These are phyloP conservation scores for Sphaerobolus stellatus DNA, from an alignment of 1,284 basidiomycete species.

Conservation along the genomic window DNA sequence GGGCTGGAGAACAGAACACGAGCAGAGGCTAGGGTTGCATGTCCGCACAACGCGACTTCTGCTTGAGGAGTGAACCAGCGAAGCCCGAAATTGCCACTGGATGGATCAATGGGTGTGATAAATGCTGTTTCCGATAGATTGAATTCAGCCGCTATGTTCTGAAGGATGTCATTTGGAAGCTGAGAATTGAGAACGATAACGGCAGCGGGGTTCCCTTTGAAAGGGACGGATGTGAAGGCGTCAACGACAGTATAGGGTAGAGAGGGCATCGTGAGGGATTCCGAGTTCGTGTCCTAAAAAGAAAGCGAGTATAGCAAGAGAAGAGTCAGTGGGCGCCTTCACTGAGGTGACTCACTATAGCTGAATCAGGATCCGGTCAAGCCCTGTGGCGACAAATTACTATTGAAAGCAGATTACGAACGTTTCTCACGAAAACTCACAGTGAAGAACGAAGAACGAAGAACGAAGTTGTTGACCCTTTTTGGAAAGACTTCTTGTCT, in stretches of 20 bases:
- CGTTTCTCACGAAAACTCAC: too few relatives aligned
- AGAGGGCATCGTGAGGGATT: slow-evolving; percentile 1
- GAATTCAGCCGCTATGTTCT: slow-evolving; percentile 18
- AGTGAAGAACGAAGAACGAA: too few relatives aligned
- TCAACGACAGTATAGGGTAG: slow-evolving; percentile 11
- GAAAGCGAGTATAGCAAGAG: too few relatives aligned
- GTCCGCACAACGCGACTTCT: slow-evolving; percentile 21
- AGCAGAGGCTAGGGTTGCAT: slow-evolving; percentile 21
- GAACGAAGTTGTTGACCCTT: too few relatives aligned
- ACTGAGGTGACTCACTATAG: too few relatives aligned
- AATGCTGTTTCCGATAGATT: slow-evolving; percentile 19
- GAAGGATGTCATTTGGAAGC: slow-evolving; percentile 9
- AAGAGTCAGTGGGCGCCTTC: too few relatives aligned
- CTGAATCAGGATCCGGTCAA: too few relatives aligned
- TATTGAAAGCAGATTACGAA: too few relatives aligned
- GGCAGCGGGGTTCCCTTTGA: slow-evolving; percentile 17
- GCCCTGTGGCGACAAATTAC: too few relatives aligned
- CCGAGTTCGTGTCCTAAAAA: too few relatives aligned
- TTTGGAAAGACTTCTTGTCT: too few relatives aligned
- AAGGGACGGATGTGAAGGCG: slow-evolving; percentile 16
- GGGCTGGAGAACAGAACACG: slow-evolving; percentile 18
- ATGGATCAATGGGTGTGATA: neutral
- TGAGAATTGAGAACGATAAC: slow-evolving; percentile 14
- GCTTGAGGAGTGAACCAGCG: slow-evolving; percentile 22
- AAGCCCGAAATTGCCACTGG: slow-evolving; percentile 12